phyloP scores from a whole-genome alignment of 23 red algal species.

The Gracilaria gracilis region DNA sequence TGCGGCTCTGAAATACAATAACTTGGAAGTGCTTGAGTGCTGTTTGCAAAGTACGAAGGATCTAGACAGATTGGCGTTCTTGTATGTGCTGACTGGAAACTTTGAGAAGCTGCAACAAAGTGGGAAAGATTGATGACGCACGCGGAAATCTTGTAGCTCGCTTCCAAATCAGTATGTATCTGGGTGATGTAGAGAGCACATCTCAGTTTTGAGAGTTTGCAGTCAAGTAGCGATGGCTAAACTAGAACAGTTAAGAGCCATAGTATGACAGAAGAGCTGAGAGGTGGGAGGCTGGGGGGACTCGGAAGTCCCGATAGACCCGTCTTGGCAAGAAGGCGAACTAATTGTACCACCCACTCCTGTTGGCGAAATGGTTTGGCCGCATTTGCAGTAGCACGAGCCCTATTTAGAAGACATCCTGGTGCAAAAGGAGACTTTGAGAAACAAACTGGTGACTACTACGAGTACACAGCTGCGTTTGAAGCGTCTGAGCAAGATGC shows the following conservation, averaged over 20 bases:
- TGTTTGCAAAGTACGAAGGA: slow-evolving; percentile 90
- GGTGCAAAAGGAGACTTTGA: slow-evolving; percentile 84
- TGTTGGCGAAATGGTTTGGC: slow-evolving; percentile 77
- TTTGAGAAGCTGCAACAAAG: slow-evolving; percentile 91
- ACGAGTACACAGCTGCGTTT: slow-evolving; percentile 93
- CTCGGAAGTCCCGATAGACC: slow-evolving; percentile 1
- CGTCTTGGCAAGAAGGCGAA: slow-evolving; percentile 3
- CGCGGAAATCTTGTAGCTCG: slow-evolving; percentile 77
- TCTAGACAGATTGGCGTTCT: slow-evolving; percentile 86
- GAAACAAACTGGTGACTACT: slow-evolving; percentile 86
- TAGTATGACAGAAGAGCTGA: slow-evolving; percentile 72
- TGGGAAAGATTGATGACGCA: slow-evolving; percentile 87
- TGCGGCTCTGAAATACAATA: slow-evolving; percentile 85
- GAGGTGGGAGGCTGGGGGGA: slow-evolving; percentile 62
- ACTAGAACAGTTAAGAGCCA: slow-evolving; percentile 77
- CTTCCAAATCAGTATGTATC: slow-evolving; percentile 91
- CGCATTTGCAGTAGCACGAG: slow-evolving; percentile 72
- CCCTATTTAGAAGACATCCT: slow-evolving; percentile 80
- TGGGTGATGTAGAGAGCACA: slow-evolving; percentile 78
- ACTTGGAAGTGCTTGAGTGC: slow-evolving; percentile 88
- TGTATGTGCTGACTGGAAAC: slow-evolving; percentile 96
- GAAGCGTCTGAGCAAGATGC: slow-evolving; percentile 77
- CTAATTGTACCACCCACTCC: slow-evolving; percentile 75
- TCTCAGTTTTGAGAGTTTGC: slow-evolving; percentile 79
- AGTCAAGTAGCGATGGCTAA: slow-evolving; percentile 81